phyloP scores from a whole-genome alignment of 1,284 basidiomycete species.

The Porogramme epimiltina region DNA sequence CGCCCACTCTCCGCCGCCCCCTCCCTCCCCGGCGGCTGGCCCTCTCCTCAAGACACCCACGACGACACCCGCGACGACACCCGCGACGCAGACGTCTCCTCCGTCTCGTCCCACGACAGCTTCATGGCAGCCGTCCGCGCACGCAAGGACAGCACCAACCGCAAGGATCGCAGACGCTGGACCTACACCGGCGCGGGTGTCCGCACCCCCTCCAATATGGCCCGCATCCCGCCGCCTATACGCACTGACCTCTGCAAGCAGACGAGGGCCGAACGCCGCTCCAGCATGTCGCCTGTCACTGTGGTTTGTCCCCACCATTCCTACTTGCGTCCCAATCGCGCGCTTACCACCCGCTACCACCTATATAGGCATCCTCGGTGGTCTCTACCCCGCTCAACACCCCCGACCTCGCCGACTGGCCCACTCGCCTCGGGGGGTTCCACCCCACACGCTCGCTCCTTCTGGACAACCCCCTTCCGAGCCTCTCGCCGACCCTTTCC shows the following conservation, averaged over 20 bases:
- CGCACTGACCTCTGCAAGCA: constrained; percentile 5
- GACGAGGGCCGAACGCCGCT: constrained; percentile 13
- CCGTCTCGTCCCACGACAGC: constrained; percentile 7
- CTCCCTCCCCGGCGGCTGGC: constrained; percentile 33
- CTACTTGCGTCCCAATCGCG: neutral
- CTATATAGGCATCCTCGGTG: constrained; percentile 10
- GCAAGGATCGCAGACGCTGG: constrained; percentile 14
- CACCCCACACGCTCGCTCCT: neutral
- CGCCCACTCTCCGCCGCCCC: constrained; percentile 25
- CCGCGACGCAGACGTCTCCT: constrained; percentile 12
- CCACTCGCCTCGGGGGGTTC: constrained; percentile 2
- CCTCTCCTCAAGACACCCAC: constrained; percentile 21
- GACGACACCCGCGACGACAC: neutral
- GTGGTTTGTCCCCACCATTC: constrained; percentile 5
- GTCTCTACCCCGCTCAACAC: constrained; percentile 19
- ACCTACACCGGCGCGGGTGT: constrained; percentile 11
- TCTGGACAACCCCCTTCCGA: neutral
- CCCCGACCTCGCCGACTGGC: constrained; percentile 16
- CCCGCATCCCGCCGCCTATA: neutral
- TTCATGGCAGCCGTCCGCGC: neutral
- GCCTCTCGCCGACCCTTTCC: neutral
- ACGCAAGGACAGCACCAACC: neutral
- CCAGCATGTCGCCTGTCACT: constrained; percentile 19
- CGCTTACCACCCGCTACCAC: neutral
- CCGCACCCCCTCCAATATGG: neutral